Evolutionary conservation across 139 green algal genomes (phyloP).

Genomic region (Chlorella ohadii): DNA sequence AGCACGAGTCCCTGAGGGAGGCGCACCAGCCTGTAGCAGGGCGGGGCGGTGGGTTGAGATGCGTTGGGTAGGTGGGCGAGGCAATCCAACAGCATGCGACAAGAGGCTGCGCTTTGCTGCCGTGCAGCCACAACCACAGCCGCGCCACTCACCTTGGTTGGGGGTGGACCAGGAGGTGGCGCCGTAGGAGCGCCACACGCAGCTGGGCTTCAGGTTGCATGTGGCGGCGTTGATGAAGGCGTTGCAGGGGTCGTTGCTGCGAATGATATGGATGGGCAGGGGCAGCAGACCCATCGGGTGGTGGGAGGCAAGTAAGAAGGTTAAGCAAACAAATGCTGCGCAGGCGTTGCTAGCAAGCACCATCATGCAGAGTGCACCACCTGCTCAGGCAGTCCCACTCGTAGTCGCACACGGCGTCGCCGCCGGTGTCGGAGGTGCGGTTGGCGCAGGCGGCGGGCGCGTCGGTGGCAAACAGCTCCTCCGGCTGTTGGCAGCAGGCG

Average conservation of each 20-base stretch:
- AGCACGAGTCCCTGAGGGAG: neutral
- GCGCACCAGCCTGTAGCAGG: slow-evolving; percentile 8
- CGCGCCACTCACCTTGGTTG: neutral
- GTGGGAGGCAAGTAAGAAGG: no score
- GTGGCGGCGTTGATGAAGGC: slow-evolving; percentile 3
- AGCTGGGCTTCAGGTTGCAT: neutral
- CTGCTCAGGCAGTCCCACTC: neutral
- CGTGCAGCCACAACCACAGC: no score
- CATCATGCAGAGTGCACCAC: neutral
- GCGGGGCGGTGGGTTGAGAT: neutral
- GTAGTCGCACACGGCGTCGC: neutral
- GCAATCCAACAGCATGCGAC: no score
- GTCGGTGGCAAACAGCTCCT: neutral
- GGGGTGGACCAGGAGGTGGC: neutral
- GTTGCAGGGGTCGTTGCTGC: neutral
- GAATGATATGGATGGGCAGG: no score
- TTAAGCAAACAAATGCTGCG: no score
- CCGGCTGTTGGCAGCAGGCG: neutral
- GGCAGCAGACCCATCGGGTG: no score
- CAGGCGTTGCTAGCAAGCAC: neutral
- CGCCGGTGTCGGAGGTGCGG: neutral
- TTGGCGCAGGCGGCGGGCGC: slow-evolving; percentile 2
- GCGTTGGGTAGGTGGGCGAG: no score
- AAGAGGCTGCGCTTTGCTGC: no score
- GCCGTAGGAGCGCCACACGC: neutral